phyloP scores from a whole-genome alignment of 257 asterid species.

The Solanum pinnatisectum region DNA sequence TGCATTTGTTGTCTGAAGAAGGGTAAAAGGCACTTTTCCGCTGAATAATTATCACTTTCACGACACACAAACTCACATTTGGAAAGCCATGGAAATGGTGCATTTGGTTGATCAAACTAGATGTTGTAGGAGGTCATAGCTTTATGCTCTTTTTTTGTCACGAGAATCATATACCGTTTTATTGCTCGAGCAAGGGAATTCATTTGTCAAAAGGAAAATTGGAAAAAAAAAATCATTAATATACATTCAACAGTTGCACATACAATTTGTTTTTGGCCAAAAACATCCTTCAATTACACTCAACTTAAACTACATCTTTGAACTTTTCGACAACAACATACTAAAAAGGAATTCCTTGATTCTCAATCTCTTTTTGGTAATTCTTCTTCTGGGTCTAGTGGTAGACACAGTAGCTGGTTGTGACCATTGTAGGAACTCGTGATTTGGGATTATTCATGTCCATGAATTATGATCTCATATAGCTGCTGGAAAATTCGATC shows the following conservation, averaged over 20 bases:
- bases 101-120: not conserved
- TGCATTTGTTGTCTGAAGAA: not conserved
- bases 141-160: not conserved
- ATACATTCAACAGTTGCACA: not conserved
- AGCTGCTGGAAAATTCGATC: too few species aligned
- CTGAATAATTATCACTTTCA: not conserved
- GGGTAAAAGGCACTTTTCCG: not conserved
- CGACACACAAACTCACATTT: not conserved
- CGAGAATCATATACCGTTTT: not conserved
- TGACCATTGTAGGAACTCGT: too few species aligned
- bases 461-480: too few species aligned
- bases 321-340: not conserved
- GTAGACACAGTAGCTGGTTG: too few species aligned
- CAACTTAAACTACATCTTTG: not conserved
- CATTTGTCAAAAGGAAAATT: not conserved
- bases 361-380: too few species aligned
- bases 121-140: not conserved
- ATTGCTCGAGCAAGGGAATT: not conserved
- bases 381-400: too few species aligned
- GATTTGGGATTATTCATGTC: too few species aligned
- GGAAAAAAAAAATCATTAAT: not conserved
- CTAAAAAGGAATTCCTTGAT: too few species aligned
- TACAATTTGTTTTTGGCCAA: not conserved
- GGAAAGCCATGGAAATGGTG: not conserved
- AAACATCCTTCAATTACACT: not conserved